Conservation (phyloP, 1,139 yeast species). For the Kurtzmaniella quercitrusa region DNA sequence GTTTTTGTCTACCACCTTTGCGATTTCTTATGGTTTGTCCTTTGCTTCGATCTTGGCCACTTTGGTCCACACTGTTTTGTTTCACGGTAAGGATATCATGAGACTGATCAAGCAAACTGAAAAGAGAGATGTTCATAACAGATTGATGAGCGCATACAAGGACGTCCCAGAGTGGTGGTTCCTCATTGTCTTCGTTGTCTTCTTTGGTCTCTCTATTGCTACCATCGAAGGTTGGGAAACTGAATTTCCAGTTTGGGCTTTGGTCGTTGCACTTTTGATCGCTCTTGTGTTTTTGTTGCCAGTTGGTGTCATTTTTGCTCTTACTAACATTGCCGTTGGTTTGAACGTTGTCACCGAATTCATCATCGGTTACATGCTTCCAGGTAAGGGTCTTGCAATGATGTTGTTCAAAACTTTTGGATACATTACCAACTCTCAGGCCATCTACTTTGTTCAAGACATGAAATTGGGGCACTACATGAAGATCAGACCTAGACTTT, state of each 20-base stretch:
- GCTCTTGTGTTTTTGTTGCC: slow-evolving; percentile 40
- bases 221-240: slow-evolving; percentile 41
- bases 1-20: slow-evolving; percentile 60
- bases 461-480: slow-evolving; percentile 54
- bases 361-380: slow-evolving; percentile 44
- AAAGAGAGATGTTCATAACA: slow-evolving; percentile 58
- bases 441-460: slow-evolving; percentile 50
- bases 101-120: slow-evolving; percentile 40
- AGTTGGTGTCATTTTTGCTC: slow-evolving; percentile 39
- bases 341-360: slow-evolving; percentile 45
- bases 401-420: slow-evolving; percentile 46
- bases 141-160: slow-evolving; percentile 55
- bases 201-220: slow-evolving; percentile 38
- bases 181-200: slow-evolving; percentile 37
- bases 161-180: slow-evolving; percentile 73
- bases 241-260: slow-evolving; percentile 38
- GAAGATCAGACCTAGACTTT: slow-evolving; percentile 45
- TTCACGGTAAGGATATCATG: slow-evolving; percentile 44
- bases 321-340: slow-evolving; percentile 43
- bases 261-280: slow-evolving; percentile 37
- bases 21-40: slow-evolving; percentile 57
- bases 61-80: slow-evolving; percentile 34
- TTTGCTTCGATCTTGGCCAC: slow-evolving; percentile 64
- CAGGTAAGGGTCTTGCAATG: slow-evolving; percentile 47
- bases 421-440: slow-evolving; percentile 52